These are phyloP conservation scores for Dimocarpus longan DNA, from an alignment of 345 rosid species.

Conservation along the genomic window DNA sequence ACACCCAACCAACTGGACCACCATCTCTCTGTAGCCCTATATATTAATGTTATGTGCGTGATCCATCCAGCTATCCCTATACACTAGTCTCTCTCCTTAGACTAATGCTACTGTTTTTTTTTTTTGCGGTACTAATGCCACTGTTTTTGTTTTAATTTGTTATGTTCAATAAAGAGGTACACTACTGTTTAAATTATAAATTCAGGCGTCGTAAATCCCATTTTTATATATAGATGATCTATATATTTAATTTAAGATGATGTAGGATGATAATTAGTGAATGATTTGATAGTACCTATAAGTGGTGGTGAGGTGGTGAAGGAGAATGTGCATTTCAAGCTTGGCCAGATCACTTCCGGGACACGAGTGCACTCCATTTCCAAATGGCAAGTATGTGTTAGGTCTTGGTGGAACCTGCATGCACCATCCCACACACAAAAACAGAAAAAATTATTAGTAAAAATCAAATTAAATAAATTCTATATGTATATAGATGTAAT, in stretches of 20 bases:
- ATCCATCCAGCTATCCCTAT: too few relatives aligned
- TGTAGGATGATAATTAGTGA: too few relatives aligned
- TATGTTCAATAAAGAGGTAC: too few relatives aligned
- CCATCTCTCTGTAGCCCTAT: background rate
- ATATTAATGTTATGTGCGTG: background rate
- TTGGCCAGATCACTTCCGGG: constrained; percentile 98
- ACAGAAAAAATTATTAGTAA: background rate
- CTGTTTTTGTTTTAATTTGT: too few relatives aligned
- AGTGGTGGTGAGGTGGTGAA: constrained; percentile 79
- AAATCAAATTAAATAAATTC: background rate
- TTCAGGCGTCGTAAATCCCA: too few relatives aligned
- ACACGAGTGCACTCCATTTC: constrained; percentile 92
- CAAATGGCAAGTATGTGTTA: constrained; percentile 88
- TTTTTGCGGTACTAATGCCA: too few relatives aligned
- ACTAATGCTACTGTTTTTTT: too few relatives aligned
- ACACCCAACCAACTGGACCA: constrained; percentile 24
- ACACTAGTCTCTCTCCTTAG: too few relatives aligned
- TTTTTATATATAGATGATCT: too few relatives aligned
- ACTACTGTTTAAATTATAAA: too few relatives aligned
- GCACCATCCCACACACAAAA: constrained; percentile 36
- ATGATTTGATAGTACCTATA: constrained; percentile 46
- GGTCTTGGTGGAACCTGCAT: constrained; percentile 85
- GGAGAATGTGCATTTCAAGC: constrained; percentile 86
- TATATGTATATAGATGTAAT: background rate
- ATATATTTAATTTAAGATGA: too few relatives aligned